Base-by-base conservation (phyloP, 805 yeast species). In the Cyberlindnera saturnus region DNA sequence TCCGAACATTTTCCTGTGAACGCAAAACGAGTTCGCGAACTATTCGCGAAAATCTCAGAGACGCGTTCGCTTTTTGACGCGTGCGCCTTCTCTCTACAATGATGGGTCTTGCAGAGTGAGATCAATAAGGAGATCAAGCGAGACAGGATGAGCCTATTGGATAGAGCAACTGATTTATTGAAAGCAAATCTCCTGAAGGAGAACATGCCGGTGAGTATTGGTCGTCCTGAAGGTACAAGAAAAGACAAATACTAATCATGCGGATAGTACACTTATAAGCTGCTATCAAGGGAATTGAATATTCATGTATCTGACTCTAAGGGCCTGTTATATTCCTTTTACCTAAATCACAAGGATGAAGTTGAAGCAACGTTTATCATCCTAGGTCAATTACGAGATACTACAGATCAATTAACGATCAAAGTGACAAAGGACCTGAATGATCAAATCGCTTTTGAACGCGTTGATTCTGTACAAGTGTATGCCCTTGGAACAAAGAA, bases 291-390 rank as follows among this genome's bases (percentile, higher is more conserved):
- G 36, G 62, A 60, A 7, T 51, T 71, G 40, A 56, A 57, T n/a
- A 55, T 74, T 9, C 66, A 69, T 38, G 65, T 62, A 2, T 38
- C 53, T 18, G 62, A 62, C 30, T 67, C 80, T 14, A 75, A 74
- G 50, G 49, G 42, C 19, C 42, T 66, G 6, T 61, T 76, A 23
- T 60, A 60, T 46, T 56, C 65, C 4, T 75, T 64, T 52, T 71
- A 66, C 48, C 47, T 51, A 6, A 50, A 61, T 30, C 67, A 74
- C 48, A 57, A 53, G 41, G 57, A 64, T 15, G 57, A 62, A 33
- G 42, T 75, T 7, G 52, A 60, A 5, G 75, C 76, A 0, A 59
- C 70, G 0, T 74, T 67, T 47, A 50, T 73, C 3, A 65, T 72
- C 13, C 56, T 65, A 1, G 81, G 81, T 0, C 46, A 34, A 6